phyloP scores from a whole-genome alignment of 768 basidiomycete genomes.

The Tylopilus subfusipes region DNA sequence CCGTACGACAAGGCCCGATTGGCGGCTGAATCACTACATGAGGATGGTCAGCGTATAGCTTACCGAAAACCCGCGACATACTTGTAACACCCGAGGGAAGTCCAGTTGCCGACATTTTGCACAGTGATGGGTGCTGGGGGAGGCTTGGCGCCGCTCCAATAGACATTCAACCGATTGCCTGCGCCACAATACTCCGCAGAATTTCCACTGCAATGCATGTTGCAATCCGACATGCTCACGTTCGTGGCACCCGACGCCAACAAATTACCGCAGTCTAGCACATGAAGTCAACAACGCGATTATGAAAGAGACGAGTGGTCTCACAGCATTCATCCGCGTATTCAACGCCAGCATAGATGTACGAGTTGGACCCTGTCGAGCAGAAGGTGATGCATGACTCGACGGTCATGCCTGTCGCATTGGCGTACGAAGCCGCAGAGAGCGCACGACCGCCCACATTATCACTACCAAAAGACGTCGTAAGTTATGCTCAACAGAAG shows the following conservation, averaged over 20 bases:
- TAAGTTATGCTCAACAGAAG: conserved; percentile 11
- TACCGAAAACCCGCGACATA: conserved; percentile 26
- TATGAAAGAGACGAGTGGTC: conserved; percentile 16
- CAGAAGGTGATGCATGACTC: conserved; percentile 48
- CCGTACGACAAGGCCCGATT: conserved; percentile 34
- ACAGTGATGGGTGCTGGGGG: conserved; percentile 53
- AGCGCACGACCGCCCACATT: conserved; percentile 58
- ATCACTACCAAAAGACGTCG: conserved; percentile 41
- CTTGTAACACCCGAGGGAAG: conserved; percentile 74
- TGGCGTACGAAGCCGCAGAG: conserved; percentile 41
- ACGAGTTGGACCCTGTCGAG: conserved; percentile 34
- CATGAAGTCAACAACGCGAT: not conserved
- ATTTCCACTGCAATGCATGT: conserved; percentile 59
- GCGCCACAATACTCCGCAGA: conserved; percentile 58
- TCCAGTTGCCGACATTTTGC: conserved; percentile 59
- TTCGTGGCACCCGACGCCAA: conserved; percentile 45
- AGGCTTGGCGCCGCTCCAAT: conserved; percentile 56
- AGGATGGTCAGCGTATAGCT: not conserved
- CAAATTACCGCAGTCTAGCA: conserved; percentile 59
- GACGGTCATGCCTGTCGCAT: conserved; percentile 57
- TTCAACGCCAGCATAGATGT: conserved; percentile 68
- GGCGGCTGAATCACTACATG: conserved; percentile 32
- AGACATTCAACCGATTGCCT: conserved; percentile 56
- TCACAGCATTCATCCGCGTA: conserved; percentile 63
- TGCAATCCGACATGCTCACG: conserved; percentile 52